Percentiles rank a stretch among this genome's conserved stretches.
Conservation (phyloP, 1,284 basidiomycete genomes). For the Rhodotorula sp. region DNA sequence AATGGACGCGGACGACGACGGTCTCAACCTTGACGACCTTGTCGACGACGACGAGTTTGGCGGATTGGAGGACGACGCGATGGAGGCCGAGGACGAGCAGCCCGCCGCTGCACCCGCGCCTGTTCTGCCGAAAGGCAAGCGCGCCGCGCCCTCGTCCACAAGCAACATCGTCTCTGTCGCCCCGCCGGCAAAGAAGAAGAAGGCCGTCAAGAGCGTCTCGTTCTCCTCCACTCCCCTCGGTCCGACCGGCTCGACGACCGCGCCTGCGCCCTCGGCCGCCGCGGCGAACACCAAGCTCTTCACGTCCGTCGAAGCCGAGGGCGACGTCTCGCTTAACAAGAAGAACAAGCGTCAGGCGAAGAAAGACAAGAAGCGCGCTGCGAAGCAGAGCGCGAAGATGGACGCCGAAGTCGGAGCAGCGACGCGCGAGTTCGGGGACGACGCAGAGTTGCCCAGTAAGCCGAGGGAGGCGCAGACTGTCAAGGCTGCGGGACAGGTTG, state of each 20-base stretch:
- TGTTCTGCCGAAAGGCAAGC: constrained; percentile 16
- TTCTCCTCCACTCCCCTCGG: constrained; percentile 38
- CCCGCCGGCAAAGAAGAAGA: constrained; percentile 34
- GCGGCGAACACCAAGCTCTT: constrained; percentile 16
- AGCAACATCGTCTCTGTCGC: constrained; percentile 42
- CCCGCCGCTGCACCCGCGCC: constrained; percentile 17
- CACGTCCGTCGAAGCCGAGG: constrained; percentile 30
- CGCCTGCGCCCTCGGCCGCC: constrained; percentile 1
- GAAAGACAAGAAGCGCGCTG: constrained; percentile 43
- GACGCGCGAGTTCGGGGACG: constrained; percentile 34
- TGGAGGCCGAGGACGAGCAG: constrained; percentile 34
- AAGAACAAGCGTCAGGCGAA: constrained; percentile 42
- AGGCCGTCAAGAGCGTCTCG: constrained; percentile 32
- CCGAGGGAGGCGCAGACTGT: constrained; percentile 23
- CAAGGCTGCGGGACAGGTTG: constrained; percentile 4
- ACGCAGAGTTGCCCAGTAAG: constrained; percentile 29
- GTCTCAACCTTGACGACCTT: constrained; percentile 18
- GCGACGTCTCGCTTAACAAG: constrained; percentile 43
- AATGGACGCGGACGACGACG: constrained; percentile 17
- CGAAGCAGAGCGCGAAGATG: constrained; percentile 23
- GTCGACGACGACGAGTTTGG: constrained; percentile 23
- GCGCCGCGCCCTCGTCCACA: constrained; percentile 1
- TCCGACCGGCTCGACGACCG: constrained; percentile 23
- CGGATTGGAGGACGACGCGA: constrained; percentile 20
- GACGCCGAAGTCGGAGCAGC: constrained; percentile 19